These are phyloP conservation scores for Betula pendula DNA, from an alignment of 306 rosid genomes.

Conservation along the genomic window DNA sequence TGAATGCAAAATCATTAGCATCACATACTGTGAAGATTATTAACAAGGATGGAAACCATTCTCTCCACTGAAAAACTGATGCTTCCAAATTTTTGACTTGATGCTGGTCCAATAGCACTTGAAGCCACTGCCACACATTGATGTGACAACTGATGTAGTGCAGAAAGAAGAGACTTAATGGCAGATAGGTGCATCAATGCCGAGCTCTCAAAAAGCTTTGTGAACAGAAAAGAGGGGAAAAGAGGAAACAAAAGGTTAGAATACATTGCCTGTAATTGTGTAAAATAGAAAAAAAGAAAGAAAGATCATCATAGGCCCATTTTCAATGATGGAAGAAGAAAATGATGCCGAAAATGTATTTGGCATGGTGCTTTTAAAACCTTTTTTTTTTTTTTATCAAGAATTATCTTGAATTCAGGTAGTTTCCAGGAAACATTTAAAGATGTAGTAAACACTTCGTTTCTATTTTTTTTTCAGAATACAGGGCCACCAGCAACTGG, in stretches of 20 bases:
- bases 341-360: not conserved
- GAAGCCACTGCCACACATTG: conserved; percentile 68
- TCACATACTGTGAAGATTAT: conserved; percentile 89
- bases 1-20: conserved; percentile 27
- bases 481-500: not conserved
- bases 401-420: not conserved
- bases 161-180: conserved; percentile 88
- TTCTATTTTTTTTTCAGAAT: not conserved
- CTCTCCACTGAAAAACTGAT: conserved; percentile 91
- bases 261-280: conserved; percentile 16
- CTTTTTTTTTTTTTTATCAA: not conserved
- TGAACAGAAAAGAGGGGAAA: conserved; percentile 21
- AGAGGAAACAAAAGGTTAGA: conserved; percentile 38
- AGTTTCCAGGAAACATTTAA: not conserved
- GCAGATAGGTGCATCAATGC: conserved; percentile 90
- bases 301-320: conserved; percentile 1
- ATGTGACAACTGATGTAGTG: conserved; percentile 85
- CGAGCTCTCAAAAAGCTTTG: conserved; percentile 94
- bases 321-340: not conserved
- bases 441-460: not conserved
- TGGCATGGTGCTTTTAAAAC: not conserved
- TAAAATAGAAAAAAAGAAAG: conserved; percentile 8
- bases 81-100: conserved; percentile 84
- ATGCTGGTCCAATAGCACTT: conserved; percentile 60
- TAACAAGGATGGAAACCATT: conserved; percentile 89